These are phyloP conservation scores for Aspergillus kassunensis DNA, from an alignment of 495 filamentous ascomycete species.

Conservation along the genomic window DNA sequence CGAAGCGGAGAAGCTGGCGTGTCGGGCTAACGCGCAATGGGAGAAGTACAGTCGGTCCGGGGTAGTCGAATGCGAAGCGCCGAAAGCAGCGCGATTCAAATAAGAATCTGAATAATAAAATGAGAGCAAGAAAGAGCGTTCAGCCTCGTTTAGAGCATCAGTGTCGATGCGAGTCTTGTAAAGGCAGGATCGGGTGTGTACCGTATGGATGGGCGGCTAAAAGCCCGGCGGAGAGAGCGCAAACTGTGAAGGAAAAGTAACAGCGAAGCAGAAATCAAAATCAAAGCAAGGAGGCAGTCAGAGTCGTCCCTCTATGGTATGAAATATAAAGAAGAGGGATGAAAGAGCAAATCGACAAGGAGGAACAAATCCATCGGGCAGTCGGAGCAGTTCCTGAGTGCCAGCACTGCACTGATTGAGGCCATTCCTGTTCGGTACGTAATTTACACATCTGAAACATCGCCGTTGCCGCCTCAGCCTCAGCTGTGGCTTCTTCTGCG, in stretches of 20 bases:
- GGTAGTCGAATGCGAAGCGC: neutral
- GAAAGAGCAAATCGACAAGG: constrained; percentile 10
- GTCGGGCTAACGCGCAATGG: constrained; percentile 1
- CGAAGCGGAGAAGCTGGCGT: no score
- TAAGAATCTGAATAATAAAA: neutral
- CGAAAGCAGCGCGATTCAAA: neutral
- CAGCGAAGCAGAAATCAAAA: neutral
- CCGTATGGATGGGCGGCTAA: constrained; percentile 23
- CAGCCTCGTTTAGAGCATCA: constrained; percentile 7
- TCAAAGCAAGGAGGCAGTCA: neutral
- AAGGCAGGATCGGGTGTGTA: constrained; percentile 5
- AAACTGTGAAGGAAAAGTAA: neutral
- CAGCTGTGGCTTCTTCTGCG: constrained; percentile 29
- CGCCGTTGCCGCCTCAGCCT: constrained; percentile 18
- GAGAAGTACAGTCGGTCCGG: neutral
- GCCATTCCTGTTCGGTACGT: constrained; percentile 6
- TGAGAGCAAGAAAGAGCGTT: constrained; percentile 8
- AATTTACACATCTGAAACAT: constrained; percentile 24
- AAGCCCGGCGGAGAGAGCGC: constrained; percentile 10
- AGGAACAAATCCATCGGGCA: constrained; percentile 2
- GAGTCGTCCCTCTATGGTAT: constrained; percentile 6
- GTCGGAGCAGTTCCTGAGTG: constrained; percentile 6
- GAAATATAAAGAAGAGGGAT: neutral
- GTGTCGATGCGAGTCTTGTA: neutral
- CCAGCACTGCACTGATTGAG: neutral